These are phyloP conservation scores for Jamesozyma jinghongensis DNA, from an alignment of 805 yeast genomes.

Conservation along the genomic window DNA sequence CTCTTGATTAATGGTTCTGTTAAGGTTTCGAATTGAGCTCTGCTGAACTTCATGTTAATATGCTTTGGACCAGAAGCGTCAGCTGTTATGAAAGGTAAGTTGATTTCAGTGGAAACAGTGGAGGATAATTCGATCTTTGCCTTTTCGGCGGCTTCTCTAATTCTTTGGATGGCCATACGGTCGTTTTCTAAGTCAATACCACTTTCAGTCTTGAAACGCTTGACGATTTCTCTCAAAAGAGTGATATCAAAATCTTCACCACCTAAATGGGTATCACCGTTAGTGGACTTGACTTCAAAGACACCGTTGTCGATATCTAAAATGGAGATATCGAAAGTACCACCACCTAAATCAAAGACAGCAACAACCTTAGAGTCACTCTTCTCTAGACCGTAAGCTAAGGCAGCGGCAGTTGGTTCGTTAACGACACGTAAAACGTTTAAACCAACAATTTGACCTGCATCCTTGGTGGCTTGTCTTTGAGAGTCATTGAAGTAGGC, in stretches of 20 bases:
- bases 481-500: constrained; percentile 79
- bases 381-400: constrained; percentile 91
- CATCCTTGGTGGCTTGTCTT: constrained; percentile 72
- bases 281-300: constrained; percentile 94
- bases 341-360: constrained; percentile 97
- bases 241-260: constrained; percentile 86
- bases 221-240: constrained; percentile 74
- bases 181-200: constrained; percentile 51
- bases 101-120: constrained; percentile 56
- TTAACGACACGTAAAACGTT: constrained; percentile 73
- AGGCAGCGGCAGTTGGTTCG: constrained; percentile 87
- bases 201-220: constrained; percentile 66
- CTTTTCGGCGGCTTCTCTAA: constrained; percentile 77
- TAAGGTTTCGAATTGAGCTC: constrained; percentile 64
- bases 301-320: constrained; percentile 97
- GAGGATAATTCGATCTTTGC: constrained; percentile 74
- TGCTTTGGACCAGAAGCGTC: constrained; percentile 70
- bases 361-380: constrained; percentile 74
- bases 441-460: constrained; percentile 90
- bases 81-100: constrained; percentile 73
- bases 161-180: constrained; percentile 65
- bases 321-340: constrained; percentile 95
- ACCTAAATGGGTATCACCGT: constrained; percentile 84
- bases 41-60: constrained; percentile 54
- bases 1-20: constrained; percentile 59